phyloP scores from a whole-genome alignment of 805 yeast genomes.

The Metschnikowia picachoensis region DNA sequence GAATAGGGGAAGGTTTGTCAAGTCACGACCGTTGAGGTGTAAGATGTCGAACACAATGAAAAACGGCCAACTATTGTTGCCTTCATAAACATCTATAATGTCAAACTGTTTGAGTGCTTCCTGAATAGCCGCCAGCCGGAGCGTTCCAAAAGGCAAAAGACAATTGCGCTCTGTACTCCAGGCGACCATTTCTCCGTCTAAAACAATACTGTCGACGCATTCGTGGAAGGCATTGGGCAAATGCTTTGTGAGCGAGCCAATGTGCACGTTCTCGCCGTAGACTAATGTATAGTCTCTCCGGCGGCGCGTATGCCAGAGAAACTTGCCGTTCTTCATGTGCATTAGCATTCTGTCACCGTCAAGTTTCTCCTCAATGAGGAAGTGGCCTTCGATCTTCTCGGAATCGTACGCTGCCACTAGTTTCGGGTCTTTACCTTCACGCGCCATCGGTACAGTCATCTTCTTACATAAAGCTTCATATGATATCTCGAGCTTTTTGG shows the following conservation, averaged over 20 bases:
- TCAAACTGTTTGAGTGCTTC: slow-evolving; percentile 40
- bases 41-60: slow-evolving; percentile 71
- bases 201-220: slow-evolving; percentile 37
- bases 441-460: slow-evolving; percentile 33
- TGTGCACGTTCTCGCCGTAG: slow-evolving; percentile 53
- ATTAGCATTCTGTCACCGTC: slow-evolving; percentile 89
- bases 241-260: slow-evolving; percentile 55
- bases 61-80: slow-evolving; percentile 44
- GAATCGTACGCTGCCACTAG: slow-evolving; percentile 17
- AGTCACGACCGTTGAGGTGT: slow-evolving; percentile 59
- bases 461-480: slow-evolving; percentile 49
- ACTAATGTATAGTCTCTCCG: slow-evolving; percentile 69
- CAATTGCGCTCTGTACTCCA: slow-evolving; percentile 58
- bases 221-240: slow-evolving; percentile 40
- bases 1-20: slow-evolving; percentile 51
- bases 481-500: slow-evolving; percentile 50
- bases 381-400: slow-evolving; percentile 26
- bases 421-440: slow-evolving; percentile 17
- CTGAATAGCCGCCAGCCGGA: slow-evolving; percentile 65
- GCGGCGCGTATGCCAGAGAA: slow-evolving; percentile 58
- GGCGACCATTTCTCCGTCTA: slow-evolving; percentile 95
- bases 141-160: slow-evolving; percentile 75
- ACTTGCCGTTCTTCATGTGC: slow-evolving; percentile 47
- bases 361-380: slow-evolving; percentile 82
- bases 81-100: slow-evolving; percentile 19